Conservation (phyloP, 305 asterid genomes). For the Fraxinus greggii region DNA sequence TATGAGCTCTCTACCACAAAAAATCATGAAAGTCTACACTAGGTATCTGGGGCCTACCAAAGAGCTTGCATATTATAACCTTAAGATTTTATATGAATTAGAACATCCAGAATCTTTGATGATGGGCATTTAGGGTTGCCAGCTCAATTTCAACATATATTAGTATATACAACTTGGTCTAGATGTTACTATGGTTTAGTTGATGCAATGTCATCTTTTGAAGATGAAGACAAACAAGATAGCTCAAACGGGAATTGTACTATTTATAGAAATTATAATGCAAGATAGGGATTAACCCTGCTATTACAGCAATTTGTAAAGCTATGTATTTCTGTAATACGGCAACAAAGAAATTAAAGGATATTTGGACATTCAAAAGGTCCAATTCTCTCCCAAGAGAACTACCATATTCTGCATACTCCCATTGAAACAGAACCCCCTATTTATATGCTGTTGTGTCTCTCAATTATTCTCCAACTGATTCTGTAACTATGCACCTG, state of each 20-base stretch:
- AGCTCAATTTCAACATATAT: conserved; percentile 4
- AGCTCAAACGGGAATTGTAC: neutral
- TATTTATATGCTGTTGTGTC: neutral
- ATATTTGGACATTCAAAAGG: neutral
- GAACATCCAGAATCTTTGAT: conserved; percentile 14
- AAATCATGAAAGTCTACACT: neutral
- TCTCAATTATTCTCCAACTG: neutral
- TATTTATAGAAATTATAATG: neutral
- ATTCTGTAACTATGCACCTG: neutral
- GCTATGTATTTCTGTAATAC: neutral
- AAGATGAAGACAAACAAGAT: neutral
- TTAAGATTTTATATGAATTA: neutral
- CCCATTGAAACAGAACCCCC: neutral
- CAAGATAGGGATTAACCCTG: neutral
- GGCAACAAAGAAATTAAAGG: neutral
- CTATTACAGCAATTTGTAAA: neutral
- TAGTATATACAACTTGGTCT: neutral
- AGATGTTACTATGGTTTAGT: neutral
- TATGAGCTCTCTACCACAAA: neutral
- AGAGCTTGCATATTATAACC: neutral
- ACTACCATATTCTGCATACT: neutral
- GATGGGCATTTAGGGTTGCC: neutral
- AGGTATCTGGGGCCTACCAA: neutral
- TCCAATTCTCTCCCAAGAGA: neutral
- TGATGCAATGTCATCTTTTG: conserved; percentile 8